phyloP scores from a whole-genome alignment of 2,329 filamentous ascomycete genomes.

The Alternaria rosae region DNA sequence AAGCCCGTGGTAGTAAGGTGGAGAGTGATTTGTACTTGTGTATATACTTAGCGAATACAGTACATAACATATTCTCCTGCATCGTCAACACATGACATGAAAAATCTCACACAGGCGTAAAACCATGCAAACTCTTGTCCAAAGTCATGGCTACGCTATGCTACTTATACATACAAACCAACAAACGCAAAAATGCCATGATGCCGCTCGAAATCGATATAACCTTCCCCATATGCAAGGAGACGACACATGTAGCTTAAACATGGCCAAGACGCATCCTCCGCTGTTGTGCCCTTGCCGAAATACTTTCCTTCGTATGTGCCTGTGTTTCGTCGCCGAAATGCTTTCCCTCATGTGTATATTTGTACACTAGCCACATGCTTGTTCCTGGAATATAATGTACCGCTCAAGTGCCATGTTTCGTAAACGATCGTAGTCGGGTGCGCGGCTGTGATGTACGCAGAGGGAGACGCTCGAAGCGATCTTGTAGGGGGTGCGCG shows the following conservation, averaged over 20 bases:
- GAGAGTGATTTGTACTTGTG: neutral
- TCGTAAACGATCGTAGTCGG: neutral
- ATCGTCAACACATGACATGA: neutral
- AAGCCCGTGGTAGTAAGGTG: neutral
- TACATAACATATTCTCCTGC: too few relatives aligned
- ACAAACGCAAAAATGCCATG: neutral
- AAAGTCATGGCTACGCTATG: neutral
- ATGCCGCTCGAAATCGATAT: neutral
- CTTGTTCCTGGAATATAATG: neutral
- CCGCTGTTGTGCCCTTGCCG: neutral
- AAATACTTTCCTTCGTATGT: neutral
- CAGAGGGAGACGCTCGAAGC: neutral
- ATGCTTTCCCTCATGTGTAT: neutral
- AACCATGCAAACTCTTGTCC: neutral
- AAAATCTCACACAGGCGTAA: neutral
- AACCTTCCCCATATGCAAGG: constrained; percentile 11
- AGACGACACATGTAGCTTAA: constrained; percentile 7
- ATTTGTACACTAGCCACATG: neutral
- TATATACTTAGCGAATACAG: neutral
- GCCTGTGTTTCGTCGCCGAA: neutral
- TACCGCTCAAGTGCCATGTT: neutral
- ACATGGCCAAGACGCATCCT: neutral
- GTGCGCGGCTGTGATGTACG: neutral
- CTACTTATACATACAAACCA: neutral
- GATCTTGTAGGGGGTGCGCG: neutral